Conservation (phyloP, 2,329 filamentous ascomycete species). For the Penicillium sp. region DNA sequence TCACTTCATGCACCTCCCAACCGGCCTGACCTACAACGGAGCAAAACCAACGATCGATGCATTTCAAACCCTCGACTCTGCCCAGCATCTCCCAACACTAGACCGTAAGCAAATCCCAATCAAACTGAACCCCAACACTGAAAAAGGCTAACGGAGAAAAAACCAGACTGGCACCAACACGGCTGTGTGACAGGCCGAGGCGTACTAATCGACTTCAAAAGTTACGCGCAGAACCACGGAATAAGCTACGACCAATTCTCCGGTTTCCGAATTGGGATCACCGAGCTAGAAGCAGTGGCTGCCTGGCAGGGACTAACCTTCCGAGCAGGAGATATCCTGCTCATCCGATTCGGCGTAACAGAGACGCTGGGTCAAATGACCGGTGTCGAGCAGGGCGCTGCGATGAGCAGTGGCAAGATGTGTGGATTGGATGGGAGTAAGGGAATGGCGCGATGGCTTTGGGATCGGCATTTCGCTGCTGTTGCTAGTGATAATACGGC, state of each 20-base stretch:
- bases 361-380: slow-evolving; percentile 19
- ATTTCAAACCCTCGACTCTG: slow-evolving; percentile 10
- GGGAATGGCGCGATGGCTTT: slow-evolving; percentile 55
- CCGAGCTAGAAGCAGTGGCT: slow-evolving; percentile 23
- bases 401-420: slow-evolving; percentile 7
- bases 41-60: slow-evolving; percentile 28
- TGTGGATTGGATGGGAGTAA: slow-evolving; percentile 49
- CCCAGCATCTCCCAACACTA: slow-evolving; percentile 25
- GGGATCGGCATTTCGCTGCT: slow-evolving; percentile 52
- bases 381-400: slow-evolving; percentile 15
- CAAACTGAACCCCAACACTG: background rate
- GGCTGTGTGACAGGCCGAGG: slow-evolving; percentile 52
- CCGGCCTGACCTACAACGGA: slow-evolving; percentile 37
- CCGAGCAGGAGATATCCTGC: slow-evolving; percentile 22
- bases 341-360: slow-evolving; percentile 27
- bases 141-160: slow-evolving; percentile 14
- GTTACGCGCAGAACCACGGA: slow-evolving; percentile 57
- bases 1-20: slow-evolving; percentile 23
- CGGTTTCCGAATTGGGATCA: slow-evolving; percentile 16
- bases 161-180: slow-evolving; percentile 41
- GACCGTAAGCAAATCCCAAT: slow-evolving; percentile 13
- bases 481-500: slow-evolving; percentile 29
- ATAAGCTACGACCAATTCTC: slow-evolving; percentile 59
- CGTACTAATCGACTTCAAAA: slow-evolving; percentile 54
- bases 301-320: slow-evolving; percentile 20